Base-by-base conservation (phyloP, 805 yeast species). In the Yarrowia bubula region DNA sequence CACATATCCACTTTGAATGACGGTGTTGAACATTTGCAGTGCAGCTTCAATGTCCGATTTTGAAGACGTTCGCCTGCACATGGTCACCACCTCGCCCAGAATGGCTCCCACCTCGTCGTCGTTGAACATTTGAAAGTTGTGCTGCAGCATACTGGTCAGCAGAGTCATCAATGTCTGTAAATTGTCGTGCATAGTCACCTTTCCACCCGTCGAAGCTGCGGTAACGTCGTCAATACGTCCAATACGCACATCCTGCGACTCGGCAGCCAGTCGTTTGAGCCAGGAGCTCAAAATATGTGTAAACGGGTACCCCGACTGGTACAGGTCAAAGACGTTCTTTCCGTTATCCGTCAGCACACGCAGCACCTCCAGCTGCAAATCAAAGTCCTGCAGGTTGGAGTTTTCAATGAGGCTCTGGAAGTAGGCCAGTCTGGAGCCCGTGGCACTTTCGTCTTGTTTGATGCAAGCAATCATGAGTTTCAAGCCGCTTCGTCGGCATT, bases 391-490 rank as follows among this genome's bases (percentile, higher is more conserved):
- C 64, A 84, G 84, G 14, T 80, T 68, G 41, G 77, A 68, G 15
- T 79, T 70, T 66, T 86, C 81, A 66, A 83, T 73, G 1, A 89
- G 82, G 57, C 86, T 88, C 65, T 82, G 78, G 73, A 86, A 90
- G 74, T 86, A 88, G 63, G 81, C 77, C 60, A 86, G 71, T 58
- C 81, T 76, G 8, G 83, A 78, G 0, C 83, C 81, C 8, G 84
- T 77, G 14, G 79, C 75, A 9, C 77, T 70, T 46, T 84, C 86
- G 66, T 84, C 85, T 41, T 80, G 77, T 18, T 73, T 71, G 8
- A 88, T 84, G 73, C 96, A 88, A 60, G 79, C 78, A 7, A 75
- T 71, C 70, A 89, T 73, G 28, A 91, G 76, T 15, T 78, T 73
- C 38, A 89, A 73, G 0, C 86, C 86, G 0, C 82, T 81, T 37